Evolutionary conservation across 768 basidiomycete species (phyloP).

Genomic region (Paxillus involutus): DNA sequence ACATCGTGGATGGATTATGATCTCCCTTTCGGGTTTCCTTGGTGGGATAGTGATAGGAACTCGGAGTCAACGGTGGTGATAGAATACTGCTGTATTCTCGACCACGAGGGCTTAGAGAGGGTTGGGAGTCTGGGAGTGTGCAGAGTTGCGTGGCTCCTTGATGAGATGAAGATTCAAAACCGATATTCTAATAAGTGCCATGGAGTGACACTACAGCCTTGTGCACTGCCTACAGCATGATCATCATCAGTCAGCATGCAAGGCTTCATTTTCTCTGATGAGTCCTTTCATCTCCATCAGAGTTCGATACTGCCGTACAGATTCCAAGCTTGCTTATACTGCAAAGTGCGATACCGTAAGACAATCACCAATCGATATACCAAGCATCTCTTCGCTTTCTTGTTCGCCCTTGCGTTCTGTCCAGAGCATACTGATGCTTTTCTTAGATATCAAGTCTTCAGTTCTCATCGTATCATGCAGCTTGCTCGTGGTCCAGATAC

Average conservation of each 20-base stretch:
- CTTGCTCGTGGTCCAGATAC: not conserved
- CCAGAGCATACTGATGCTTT: not conserved
- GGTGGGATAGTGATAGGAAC: not conserved
- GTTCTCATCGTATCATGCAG: not conserved
- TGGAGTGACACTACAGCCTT: not conserved
- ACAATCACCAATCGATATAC: not conserved
- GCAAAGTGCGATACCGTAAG: not conserved
- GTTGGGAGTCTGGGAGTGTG: not conserved
- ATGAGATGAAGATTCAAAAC: not conserved
- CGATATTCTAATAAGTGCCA: not conserved
- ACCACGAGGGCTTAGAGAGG: not conserved
- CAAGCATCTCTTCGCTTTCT: too few species aligned
- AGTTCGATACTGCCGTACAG: not conserved
- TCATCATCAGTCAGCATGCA: not conserved
- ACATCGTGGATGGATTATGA: constrained; percentile 38
- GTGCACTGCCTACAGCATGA: not conserved
- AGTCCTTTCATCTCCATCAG: not conserved
- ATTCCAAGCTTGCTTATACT: not conserved
- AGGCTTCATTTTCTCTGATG: not conserved
- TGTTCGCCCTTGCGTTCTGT: too few species aligned
- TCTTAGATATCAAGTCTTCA: not conserved
- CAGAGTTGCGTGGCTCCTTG: not conserved
- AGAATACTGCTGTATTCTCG: not conserved
- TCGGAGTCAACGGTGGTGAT: not conserved
- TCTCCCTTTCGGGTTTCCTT: not conserved